A percentile compares a stretch with the other conserved stretches of the same genome.
Conservation (phyloP, 345 rosid species). For the Dovyalis caffra region DNA sequence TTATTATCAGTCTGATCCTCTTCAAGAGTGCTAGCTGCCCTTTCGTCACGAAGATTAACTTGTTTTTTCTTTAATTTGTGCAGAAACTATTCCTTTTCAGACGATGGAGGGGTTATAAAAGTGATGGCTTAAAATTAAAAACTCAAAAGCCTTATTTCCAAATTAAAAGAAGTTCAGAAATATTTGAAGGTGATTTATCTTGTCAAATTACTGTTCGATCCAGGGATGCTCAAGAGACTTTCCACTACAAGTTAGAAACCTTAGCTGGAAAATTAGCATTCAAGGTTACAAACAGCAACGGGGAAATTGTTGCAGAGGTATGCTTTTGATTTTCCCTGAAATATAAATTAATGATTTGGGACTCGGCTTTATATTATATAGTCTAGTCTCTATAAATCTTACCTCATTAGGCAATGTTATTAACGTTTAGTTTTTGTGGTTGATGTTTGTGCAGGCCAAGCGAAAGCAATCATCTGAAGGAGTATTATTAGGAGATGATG, state of each 20-base stretch:
- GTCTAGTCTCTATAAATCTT: background rate
- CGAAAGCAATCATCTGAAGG: constrained; percentile 37
- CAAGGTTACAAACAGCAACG: constrained; percentile 11
- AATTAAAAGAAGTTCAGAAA: constrained; percentile 2
- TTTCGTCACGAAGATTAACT: background rate
- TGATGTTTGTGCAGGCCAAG: constrained; percentile 23
- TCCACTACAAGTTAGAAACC: constrained; percentile 16
- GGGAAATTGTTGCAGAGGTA: constrained; percentile 26
- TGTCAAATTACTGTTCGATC: constrained; percentile 13
- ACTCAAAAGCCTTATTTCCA: constrained; percentile 16
- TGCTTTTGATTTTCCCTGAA: background rate
- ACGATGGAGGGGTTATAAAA: constrained; percentile 26
- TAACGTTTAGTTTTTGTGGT: background rate
- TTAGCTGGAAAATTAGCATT: constrained; percentile 23
- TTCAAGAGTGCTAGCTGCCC: background rate
- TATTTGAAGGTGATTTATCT: background rate
- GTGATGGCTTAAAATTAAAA: constrained; percentile 15
- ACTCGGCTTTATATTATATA: background rate
- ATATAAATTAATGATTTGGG: background rate
- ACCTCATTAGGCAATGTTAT: background rate
- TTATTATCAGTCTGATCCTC: background rate
- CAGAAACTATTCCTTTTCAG: constrained; percentile 19
- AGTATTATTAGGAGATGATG: constrained; percentile 42
- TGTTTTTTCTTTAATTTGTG: background rate
- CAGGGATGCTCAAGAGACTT: background rate